Conservation (phyloP, 352 stramenopile genomes). For the Phytophthora lateralis region DNA sequence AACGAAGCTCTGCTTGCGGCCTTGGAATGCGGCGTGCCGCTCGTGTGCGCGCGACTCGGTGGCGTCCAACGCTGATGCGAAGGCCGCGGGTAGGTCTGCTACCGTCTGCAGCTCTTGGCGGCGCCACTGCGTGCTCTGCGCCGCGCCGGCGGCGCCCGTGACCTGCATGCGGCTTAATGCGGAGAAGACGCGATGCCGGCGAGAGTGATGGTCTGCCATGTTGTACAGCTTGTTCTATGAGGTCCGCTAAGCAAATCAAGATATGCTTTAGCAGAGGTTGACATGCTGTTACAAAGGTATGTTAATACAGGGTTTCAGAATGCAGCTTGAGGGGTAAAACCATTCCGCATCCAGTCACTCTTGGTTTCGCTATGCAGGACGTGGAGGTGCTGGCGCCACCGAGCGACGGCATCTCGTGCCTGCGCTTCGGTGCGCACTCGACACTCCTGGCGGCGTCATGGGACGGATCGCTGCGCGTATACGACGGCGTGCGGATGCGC, state of each 20-base stretch:
- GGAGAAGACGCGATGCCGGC: constrained; percentile 46
- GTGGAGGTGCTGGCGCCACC: constrained; percentile 73
- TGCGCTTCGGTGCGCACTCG: constrained; percentile 74
- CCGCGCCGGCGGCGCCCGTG: constrained; percentile 39
- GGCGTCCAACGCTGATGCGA: constrained; percentile 53
- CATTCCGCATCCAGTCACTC: constrained; percentile 10
- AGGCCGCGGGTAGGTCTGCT: constrained; percentile 53
- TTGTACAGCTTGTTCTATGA: background rate
- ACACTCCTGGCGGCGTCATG: constrained; percentile 81
- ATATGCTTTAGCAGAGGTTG: no score
- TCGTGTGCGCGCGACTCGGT: constrained; percentile 55
- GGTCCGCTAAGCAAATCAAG: no score
- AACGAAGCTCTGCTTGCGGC: constrained; percentile 51
- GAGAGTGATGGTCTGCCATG: constrained; percentile 2
- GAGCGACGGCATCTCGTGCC: constrained; percentile 80
- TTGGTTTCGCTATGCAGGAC: constrained; percentile 24
- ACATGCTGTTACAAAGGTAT: background rate
- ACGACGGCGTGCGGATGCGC: constrained; percentile 61
- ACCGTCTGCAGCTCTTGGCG: constrained; percentile 57
- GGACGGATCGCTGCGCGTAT: constrained; percentile 75
- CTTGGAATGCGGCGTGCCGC: constrained; percentile 50
- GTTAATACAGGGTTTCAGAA: constrained; percentile 10
- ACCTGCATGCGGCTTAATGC: constrained; percentile 66
- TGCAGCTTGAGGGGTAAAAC: background rate
- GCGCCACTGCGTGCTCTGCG: constrained; percentile 43